Conservation (phyloP, 257 asterid species). For the Echites panduratus region DNA sequence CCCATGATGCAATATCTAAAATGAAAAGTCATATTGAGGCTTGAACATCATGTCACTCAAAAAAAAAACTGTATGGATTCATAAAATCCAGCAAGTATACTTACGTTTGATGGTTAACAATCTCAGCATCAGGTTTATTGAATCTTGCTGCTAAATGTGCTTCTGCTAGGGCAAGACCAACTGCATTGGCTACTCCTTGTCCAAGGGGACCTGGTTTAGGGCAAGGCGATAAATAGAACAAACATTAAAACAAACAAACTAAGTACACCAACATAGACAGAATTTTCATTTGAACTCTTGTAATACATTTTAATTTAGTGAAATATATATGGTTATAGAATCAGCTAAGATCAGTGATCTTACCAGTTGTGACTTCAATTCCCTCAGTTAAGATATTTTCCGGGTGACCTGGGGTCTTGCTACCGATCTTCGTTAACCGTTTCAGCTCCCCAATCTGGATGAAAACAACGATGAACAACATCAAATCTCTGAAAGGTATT, state of each 20-base stretch:
- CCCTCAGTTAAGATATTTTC: conserved; percentile 44
- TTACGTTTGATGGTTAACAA: conserved; percentile 50
- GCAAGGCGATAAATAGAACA: neutral
- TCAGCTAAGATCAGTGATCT: neutral
- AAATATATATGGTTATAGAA: no score
- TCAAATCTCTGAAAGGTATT: neutral
- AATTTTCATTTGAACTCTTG: no score
- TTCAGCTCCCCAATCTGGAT: conserved; percentile 41
- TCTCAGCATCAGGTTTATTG: conserved; percentile 41
- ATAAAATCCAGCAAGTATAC: conserved; percentile 4
- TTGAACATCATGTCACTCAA: neutral
- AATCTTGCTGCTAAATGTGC: conserved; percentile 49
- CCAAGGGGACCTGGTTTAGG: conserved; percentile 47
- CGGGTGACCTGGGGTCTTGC: conserved; percentile 50
- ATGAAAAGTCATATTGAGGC: neutral
- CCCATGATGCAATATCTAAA: conserved; percentile 50
- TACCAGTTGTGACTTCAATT: conserved; percentile 58
- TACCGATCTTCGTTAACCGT: conserved; percentile 37
- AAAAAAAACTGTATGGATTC: neutral
- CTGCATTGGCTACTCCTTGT: conserved; percentile 60
- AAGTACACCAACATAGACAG: no score
- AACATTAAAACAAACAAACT: neutral
- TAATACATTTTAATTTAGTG: no score
- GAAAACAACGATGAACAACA: neutral
- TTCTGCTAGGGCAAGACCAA: conserved; percentile 56